Conservation (phyloP, 805 yeast species). For the Peterozyma toletana region DNA sequence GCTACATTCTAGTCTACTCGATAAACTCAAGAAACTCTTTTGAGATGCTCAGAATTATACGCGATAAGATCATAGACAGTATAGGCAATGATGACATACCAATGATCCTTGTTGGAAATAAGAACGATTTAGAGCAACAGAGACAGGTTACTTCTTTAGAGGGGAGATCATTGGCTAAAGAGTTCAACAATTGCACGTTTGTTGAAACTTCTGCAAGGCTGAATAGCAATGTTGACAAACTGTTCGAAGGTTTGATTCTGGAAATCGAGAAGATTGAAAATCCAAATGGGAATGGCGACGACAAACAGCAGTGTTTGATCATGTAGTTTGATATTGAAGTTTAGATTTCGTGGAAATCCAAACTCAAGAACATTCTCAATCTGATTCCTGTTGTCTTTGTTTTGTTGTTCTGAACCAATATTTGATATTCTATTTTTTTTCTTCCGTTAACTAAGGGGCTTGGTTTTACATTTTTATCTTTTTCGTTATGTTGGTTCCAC, state of each 20-base stretch:
- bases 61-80: constrained; percentile 77
- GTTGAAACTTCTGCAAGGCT: constrained; percentile 44
- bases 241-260: constrained; percentile 53
- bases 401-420: too few relatives aligned
- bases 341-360: background rate
- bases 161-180: constrained; percentile 34
- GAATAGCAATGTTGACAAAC: constrained; percentile 35
- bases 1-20: constrained; percentile 75
- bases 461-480: too few relatives aligned
- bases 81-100: constrained; percentile 43
- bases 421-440: too few relatives aligned
- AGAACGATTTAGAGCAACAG: constrained; percentile 49
- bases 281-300: constrained; percentile 33
- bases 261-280: constrained; percentile 61
- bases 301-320: constrained; percentile 39
- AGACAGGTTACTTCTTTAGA: constrained; percentile 51
- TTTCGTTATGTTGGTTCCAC: too few relatives aligned
- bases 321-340: constrained; percentile 22
- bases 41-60: constrained; percentile 64
- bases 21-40: constrained; percentile 74
- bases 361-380: background rate
- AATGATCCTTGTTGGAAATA: constrained; percentile 40
- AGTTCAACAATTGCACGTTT: constrained; percentile 33
- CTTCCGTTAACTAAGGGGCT: too few relatives aligned
- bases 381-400: background rate